These are phyloP conservation scores for Hypoxylon sp. DNA, from an alignment of 2,329 filamentous ascomycete species.

Conservation along the genomic window DNA sequence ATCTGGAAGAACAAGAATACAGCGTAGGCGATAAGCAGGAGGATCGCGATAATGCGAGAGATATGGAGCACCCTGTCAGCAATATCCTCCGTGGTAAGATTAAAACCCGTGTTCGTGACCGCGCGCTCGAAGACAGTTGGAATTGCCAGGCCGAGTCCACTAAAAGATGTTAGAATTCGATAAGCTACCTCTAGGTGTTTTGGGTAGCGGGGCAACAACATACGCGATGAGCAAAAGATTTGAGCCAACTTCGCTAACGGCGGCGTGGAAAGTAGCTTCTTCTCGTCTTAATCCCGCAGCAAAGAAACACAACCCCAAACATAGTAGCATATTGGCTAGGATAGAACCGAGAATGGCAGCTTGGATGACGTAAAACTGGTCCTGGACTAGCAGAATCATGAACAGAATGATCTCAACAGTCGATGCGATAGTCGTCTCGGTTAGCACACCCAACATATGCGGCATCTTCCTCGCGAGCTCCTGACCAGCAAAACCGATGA, in stretches of 20 bases:
- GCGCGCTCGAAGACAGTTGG: slow-evolving; percentile 71
- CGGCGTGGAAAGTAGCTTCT: slow-evolving; percentile 79
- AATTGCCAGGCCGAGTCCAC: slow-evolving; percentile 65
- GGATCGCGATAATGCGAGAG: slow-evolving; percentile 78
- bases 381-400: slow-evolving; percentile 75
- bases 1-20: slow-evolving; percentile 81
- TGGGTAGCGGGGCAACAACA: slow-evolving; percentile 55
- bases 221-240: slow-evolving; percentile 84
- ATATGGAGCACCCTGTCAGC: slow-evolving; percentile 71
- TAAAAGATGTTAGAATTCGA: slow-evolving; percentile 52
- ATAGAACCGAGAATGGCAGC: slow-evolving; percentile 88
- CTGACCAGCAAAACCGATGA: slow-evolving; percentile 81
- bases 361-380: slow-evolving; percentile 79
- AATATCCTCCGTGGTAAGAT: slow-evolving; percentile 59
- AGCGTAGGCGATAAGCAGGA: slow-evolving; percentile 78
- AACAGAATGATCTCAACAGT: slow-evolving; percentile 88
- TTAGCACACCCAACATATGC: slow-evolving; percentile 76
- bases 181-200: neutral
- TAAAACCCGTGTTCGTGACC: slow-evolving; percentile 52
- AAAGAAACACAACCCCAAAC: slow-evolving; percentile 85
- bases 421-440: slow-evolving; percentile 76
- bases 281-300: slow-evolving; percentile 78
- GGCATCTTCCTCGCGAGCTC: slow-evolving; percentile 81
- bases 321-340: slow-evolving; percentile 84
- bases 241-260: slow-evolving; percentile 83